Conservation (phyloP, 2,329 filamentous ascomycete species). For the Xylaria sp. region DNA sequence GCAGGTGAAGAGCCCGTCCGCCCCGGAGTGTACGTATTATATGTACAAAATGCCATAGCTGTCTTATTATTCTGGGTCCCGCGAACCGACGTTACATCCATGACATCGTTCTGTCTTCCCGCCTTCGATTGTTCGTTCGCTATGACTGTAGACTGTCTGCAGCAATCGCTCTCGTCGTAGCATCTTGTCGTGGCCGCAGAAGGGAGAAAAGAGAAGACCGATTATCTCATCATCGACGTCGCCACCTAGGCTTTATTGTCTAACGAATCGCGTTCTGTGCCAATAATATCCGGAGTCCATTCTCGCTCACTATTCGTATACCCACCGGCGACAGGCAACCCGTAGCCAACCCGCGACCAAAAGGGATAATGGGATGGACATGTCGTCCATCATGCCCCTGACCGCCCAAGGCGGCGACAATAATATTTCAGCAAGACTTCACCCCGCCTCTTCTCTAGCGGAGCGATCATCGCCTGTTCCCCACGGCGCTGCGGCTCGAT, state of each 20-base stretch:
- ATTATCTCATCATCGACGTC: neutral
- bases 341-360: neutral
- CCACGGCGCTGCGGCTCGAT: constrained; percentile 1
- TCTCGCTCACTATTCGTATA: too few species aligned
- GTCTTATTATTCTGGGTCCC: neutral
- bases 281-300: too few species aligned
- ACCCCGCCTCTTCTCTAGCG: constrained; percentile 4
- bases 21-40: neutral
- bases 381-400: constrained; percentile 26
- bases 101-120: constrained; percentile 12
- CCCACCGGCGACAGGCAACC: too few species aligned
- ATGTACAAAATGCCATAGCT: neutral
- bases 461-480: constrained; percentile 2
- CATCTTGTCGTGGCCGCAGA: neutral
- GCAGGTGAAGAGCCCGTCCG: neutral
- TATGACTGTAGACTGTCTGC: neutral
- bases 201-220: neutral
- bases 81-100: constrained; percentile 11
- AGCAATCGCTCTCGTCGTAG: neutral
- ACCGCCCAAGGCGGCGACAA: constrained; percentile 23
- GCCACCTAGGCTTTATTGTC: too few species aligned
- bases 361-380: constrained; percentile 26
- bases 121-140: neutral
- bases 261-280: neutral
- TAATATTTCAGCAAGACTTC: neutral